These are phyloP conservation scores for Sugiyamaella neomexicana DNA, from an alignment of 1,139 yeast genomes.

Conservation along the genomic window DNA sequence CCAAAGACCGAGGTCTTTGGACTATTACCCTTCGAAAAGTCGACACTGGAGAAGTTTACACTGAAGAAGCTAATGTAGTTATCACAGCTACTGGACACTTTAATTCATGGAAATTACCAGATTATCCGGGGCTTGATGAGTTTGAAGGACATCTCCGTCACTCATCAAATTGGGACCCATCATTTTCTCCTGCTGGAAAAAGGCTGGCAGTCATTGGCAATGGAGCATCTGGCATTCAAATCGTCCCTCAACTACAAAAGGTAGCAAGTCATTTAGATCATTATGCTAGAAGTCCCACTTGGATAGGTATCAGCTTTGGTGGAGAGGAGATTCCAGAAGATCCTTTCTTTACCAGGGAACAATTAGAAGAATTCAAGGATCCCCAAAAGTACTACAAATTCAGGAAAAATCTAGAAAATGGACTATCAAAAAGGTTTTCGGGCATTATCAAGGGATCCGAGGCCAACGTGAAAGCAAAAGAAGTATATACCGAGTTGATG, in stretches of 20 bases:
- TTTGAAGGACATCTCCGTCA: slow-evolving; percentile 34
- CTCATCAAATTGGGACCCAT: slow-evolving; percentile 33
- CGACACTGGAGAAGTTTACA: slow-evolving; percentile 19
- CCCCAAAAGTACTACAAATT: slow-evolving; percentile 23
- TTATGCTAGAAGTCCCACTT: slow-evolving; percentile 20
- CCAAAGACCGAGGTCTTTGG: slow-evolving; percentile 29
- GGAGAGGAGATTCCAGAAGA: slow-evolving; percentile 40
- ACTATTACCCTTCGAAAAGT: slow-evolving; percentile 19
- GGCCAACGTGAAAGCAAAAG: slow-evolving; percentile 4
- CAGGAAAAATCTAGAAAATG: slow-evolving; percentile 10
- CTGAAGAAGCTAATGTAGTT: slow-evolving; percentile 27
- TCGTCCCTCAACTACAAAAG: slow-evolving; percentile 13
- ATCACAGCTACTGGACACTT: slow-evolving; percentile 31
- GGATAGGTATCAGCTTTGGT: slow-evolving; percentile 18
- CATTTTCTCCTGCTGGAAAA: slow-evolving; percentile 28
- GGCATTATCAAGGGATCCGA: slow-evolving; percentile 21
- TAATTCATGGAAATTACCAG: slow-evolving; percentile 30
- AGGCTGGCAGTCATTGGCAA: slow-evolving; percentile 35
- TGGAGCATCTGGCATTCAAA: slow-evolving; percentile 36
- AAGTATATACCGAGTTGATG: slow-evolving; percentile 12
- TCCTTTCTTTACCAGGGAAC: slow-evolving; percentile 21
- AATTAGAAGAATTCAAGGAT: slow-evolving; percentile 23
- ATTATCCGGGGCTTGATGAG: slow-evolving; percentile 30
- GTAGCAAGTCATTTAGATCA: slow-evolving; percentile 24
- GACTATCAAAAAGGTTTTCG: slow-evolving; percentile 18